These are phyloP conservation scores for Monosporascus sp. DNA, from an alignment of 2,329 filamentous ascomycete genomes.

Conservation along the genomic window DNA sequence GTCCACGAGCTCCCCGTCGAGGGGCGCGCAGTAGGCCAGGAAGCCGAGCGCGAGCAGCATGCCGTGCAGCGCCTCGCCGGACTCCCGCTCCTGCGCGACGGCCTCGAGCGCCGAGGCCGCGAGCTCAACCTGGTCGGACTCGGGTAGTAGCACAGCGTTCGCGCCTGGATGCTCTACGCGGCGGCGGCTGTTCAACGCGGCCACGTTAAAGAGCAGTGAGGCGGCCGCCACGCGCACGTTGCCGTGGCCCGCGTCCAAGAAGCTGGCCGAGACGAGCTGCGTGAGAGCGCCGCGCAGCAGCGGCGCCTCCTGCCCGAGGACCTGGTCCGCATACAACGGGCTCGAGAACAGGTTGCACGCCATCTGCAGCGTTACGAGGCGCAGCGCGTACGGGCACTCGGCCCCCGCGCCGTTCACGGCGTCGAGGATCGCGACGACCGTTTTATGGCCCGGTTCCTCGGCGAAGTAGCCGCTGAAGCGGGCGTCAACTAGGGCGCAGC, in stretches of 20 bases:
- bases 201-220: conserved; percentile 78
- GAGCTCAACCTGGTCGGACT: conserved; percentile 73
- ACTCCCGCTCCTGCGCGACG: conserved; percentile 50
- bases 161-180: too few relatives aligned
- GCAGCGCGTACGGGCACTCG: conserved; percentile 70
- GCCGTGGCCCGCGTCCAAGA: conserved; percentile 70
- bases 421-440: conserved; percentile 56
- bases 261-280: conserved; percentile 66
- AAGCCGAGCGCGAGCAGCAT: conserved; percentile 72
- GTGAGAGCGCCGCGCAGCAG: conserved; percentile 55
- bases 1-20: conserved; percentile 72
- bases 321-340: conserved; percentile 61
- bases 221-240: conserved; percentile 77
- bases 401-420: conserved; percentile 48
- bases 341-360: conserved; percentile 81
- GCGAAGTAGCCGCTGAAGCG: conserved; percentile 78
- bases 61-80: conserved; percentile 70
- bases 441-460: conserved; percentile 63
- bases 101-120: conserved; percentile 77
- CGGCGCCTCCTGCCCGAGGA: conserved; percentile 42
- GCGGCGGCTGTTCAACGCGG: conserved; percentile 23
- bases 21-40: conserved; percentile 63
- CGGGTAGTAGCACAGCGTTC: conserved; percentile 42
- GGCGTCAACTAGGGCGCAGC: conserved; percentile 70
- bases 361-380: conserved; percentile 78